Evolutionary conservation across 2,329 filamentous ascomycete species (phyloP).

Genomic region (Ceratocystis alfenasii): DNA sequence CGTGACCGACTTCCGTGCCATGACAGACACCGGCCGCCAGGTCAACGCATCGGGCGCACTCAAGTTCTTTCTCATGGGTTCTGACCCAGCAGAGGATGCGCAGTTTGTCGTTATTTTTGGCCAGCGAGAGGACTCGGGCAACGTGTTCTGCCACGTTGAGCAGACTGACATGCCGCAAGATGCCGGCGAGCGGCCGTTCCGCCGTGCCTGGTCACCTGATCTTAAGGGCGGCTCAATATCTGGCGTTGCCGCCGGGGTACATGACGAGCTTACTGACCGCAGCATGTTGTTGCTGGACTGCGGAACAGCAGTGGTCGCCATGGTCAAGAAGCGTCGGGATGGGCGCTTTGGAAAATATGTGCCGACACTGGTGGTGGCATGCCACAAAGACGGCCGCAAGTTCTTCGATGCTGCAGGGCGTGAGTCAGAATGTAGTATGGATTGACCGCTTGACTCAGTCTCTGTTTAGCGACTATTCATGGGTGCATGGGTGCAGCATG

Average conservation of each 20-base stretch:
- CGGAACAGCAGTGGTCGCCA: conserved; percentile 20
- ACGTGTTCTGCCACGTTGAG: conserved; percentile 17
- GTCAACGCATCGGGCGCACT: conserved; percentile 17
- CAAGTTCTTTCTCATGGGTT: conserved; percentile 21
- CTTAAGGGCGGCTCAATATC: conserved; percentile 2
- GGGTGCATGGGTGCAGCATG: neutral
- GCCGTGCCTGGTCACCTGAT: conserved; percentile 19
- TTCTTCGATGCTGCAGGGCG: conserved; percentile 17
- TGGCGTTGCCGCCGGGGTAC: neutral
- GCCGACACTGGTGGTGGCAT: conserved; percentile 19
- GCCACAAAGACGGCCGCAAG: conserved; percentile 21
- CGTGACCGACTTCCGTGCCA: conserved; percentile 7
- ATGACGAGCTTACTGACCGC: conserved; percentile 16
- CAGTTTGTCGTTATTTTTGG: conserved; percentile 21
- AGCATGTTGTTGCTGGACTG: conserved; percentile 19
- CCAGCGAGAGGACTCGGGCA: conserved; percentile 10
- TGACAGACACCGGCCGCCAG: conserved; percentile 12
- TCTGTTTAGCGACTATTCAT: neutral
- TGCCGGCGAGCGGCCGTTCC: conserved; percentile 10
- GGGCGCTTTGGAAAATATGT: conserved; percentile 10
- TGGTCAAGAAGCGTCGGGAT: conserved; percentile 20
- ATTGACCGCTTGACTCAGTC: neutral
- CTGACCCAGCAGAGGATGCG: conserved; percentile 16
- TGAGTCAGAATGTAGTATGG: neutral
- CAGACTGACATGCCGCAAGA: conserved; percentile 14